Percentiles rank a stretch among this genome's conserved stretches.
phyloP scores from a whole-genome alignment of 23 red algal species.

The Gracilaria gracilis region DNA sequence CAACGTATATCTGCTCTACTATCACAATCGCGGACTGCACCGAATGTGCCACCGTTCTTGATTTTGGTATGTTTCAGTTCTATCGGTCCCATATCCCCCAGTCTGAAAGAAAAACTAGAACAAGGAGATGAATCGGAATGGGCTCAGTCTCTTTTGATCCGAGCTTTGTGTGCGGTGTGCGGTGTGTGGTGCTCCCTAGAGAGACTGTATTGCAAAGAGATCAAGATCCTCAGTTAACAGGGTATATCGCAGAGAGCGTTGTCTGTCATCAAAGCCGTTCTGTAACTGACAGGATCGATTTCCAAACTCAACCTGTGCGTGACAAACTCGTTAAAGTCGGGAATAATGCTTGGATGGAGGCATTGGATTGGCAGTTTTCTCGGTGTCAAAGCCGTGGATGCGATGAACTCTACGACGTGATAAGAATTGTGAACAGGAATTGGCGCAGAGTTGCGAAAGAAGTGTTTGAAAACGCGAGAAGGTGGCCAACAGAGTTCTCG shows the following conservation, averaged over 20 bases:
- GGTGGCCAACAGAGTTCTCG: conserved; percentile 4
- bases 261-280: neutral
- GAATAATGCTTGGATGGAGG: conserved; percentile 25
- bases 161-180: neutral
- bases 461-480: neutral
- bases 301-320: neutral
- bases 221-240: neutral
- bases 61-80: conserved; percentile 20
- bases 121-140: neutral
- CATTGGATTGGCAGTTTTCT: neutral
- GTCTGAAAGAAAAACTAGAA: neutral
- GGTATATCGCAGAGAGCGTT: neutral
- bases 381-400: neutral
- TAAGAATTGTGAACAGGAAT: neutral
- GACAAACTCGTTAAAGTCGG: conserved; percentile 2
- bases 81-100: neutral
- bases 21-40: neutral
- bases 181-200: neutral
- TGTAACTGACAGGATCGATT: neutral
- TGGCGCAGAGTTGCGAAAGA: conserved; percentile 5
- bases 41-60: neutral
- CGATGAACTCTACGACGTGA: neutral
- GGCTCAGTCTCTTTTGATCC: neutral
- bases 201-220: neutral
- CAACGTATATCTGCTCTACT: neutral